phyloP scores from a whole-genome alignment of 176 grass and related monocot genomes.

The Guadua angustifolia region DNA sequence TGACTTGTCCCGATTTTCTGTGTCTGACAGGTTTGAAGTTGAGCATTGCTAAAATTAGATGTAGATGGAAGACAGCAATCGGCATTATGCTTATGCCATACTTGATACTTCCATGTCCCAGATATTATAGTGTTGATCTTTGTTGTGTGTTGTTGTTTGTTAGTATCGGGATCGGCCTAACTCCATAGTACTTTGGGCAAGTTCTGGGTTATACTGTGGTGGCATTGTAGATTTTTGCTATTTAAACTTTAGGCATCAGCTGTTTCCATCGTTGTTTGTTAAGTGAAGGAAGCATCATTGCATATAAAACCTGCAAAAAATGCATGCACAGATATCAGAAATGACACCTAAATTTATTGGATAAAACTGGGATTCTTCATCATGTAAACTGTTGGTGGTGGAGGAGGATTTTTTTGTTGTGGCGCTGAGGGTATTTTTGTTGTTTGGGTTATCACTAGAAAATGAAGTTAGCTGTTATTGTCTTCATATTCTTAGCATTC shows the following conservation, averaged over 20 bases:
- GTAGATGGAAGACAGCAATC: background rate
- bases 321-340: background rate
- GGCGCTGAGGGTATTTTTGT: background rate
- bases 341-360: background rate
- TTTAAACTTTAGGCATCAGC: background rate
- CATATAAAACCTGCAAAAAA: background rate
- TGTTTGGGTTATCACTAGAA: background rate
- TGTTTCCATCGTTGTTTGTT: background rate
- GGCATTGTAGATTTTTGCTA: conserved; percentile 17
- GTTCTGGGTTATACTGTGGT: conserved; percentile 20
- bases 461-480: background rate
- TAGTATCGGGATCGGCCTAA: conserved; percentile 30
- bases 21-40: conserved; percentile 8
- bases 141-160: background rate
- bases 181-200: background rate
- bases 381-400: conserved; percentile 26
- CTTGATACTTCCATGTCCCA: conserved; percentile 7
- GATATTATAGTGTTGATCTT: background rate
- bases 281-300: background rate
- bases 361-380: conserved; percentile 9
- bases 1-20: conserved; percentile 24
- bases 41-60: conserved; percentile 37
- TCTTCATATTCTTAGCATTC: background rate
- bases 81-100: conserved; percentile 31
- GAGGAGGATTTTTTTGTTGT: conserved; percentile 12